Evolutionary conservation across 202 grass and related monocot genomes (phyloP).

Genomic region (Bolboschoenoplectus hybrid): DNA sequence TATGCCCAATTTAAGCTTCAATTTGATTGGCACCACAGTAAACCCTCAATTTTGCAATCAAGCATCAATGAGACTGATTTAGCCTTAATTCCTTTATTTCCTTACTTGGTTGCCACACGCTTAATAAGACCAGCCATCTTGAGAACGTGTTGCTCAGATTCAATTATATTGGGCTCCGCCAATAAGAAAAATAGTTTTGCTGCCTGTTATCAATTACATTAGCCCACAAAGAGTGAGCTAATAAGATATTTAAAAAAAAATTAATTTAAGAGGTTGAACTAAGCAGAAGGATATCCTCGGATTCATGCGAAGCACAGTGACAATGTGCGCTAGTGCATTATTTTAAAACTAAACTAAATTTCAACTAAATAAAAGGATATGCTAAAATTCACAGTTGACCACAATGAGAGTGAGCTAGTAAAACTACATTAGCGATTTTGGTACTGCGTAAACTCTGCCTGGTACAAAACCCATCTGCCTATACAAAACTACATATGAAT

Average conservation of each 20-base stretch:
- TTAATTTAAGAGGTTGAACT: conserved; percentile 16
- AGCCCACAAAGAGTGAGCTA: conserved; percentile 1
- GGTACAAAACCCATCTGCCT: neutral
- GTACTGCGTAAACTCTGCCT: neutral
- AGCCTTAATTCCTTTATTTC: neutral
- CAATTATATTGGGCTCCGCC: conserved; percentile 85
- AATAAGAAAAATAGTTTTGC: conserved; percentile 89
- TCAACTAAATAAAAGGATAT: neutral
- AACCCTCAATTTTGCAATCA: conserved; percentile 1
- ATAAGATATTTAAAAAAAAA: neutral
- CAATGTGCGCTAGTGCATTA: neutral
- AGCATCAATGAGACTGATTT: neutral
- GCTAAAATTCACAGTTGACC: neutral
- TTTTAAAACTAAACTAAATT: neutral
- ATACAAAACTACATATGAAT: neutral
- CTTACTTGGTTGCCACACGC: conserved; percentile 67
- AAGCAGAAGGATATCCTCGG: neutral
- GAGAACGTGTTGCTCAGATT: conserved; percentile 88
- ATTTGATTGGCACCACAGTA: neutral
- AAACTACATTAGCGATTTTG: neutral
- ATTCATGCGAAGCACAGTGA: neutral
- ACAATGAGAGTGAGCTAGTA: neutral
- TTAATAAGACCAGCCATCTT: conserved; percentile 90
- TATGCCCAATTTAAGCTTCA: neutral
- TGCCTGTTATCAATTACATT: conserved; percentile 52